Evolutionary conservation across 768 basidiomycete genomes (phyloP).

Genomic region (Amanita rubescens): DNA sequence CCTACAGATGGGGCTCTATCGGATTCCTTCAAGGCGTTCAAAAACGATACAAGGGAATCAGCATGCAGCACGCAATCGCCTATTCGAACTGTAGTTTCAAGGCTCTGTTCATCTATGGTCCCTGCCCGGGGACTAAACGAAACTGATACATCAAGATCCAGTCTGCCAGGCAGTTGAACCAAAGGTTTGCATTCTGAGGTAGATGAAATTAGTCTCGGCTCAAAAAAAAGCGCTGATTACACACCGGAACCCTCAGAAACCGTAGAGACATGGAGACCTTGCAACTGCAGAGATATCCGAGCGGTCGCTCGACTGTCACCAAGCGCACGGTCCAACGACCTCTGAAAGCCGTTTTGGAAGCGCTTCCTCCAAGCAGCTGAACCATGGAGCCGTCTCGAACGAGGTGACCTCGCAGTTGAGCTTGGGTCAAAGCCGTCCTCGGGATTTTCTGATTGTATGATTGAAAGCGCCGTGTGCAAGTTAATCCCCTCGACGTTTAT

Average conservation of each 20-base stretch:
- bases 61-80: conserved; percentile 27
- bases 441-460: conserved; percentile 41
- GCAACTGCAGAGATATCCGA: conserved; percentile 23
- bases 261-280: conserved; percentile 2
- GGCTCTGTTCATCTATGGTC: conserved; percentile 43
- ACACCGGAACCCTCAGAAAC: neutral
- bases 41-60: conserved; percentile 4
- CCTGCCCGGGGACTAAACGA: conserved; percentile 55
- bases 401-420: conserved; percentile 15
- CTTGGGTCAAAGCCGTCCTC: conserved; percentile 16
- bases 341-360: conserved; percentile 48
- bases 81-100: conserved; percentile 37
- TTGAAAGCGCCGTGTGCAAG: conserved; percentile 46
- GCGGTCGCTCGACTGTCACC: conserved; percentile 54
- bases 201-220: neutral
- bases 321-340: conserved; percentile 65
- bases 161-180: conserved; percentile 29
- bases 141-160: conserved; percentile 39
- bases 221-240: neutral
- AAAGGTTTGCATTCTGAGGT: conserved; percentile 6
- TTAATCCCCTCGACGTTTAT: conserved; percentile 43
- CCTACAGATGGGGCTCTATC: conserved; percentile 9
- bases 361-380: conserved; percentile 62
- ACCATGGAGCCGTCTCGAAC: conserved; percentile 29
- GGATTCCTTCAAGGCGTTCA: conserved; percentile 1